Evolutionary conservation across 257 asterid species (phyloP).

Genomic region (Cordia subcordata): DNA sequence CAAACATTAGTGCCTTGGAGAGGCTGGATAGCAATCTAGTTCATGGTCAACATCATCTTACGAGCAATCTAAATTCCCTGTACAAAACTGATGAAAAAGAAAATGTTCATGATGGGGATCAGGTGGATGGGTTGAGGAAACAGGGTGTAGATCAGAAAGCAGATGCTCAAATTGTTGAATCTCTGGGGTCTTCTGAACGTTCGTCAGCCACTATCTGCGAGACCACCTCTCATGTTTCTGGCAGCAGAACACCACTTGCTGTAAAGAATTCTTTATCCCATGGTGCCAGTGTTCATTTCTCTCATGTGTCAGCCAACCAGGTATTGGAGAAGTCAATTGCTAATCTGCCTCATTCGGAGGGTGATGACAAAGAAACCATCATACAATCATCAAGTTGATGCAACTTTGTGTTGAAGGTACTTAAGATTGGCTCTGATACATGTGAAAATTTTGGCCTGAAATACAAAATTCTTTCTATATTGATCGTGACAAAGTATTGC

Average conservation of each 20-base stretch:
- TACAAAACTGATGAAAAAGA: background rate
- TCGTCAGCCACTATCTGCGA: background rate
- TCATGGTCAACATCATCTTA: background rate
- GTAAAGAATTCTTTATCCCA: too few relatives aligned
- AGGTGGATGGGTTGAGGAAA: background rate
- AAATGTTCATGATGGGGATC: background rate
- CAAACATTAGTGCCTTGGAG: too few relatives aligned
- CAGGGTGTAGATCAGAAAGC: background rate
- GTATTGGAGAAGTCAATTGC: background rate
- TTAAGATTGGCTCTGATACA: too few relatives aligned
- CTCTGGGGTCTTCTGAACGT: background rate
- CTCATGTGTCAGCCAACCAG: too few relatives aligned
- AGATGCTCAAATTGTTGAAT: background rate
- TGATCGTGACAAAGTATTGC: background rate
- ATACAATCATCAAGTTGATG: background rate
- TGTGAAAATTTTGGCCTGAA: too few relatives aligned
- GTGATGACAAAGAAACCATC: background rate
- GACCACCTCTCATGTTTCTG: background rate
- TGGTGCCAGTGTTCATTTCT: too few relatives aligned
- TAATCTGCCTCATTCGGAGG: conserved; percentile 1
- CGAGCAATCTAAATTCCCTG: background rate
- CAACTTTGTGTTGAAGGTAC: background rate
- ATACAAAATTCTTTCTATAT: too few relatives aligned
- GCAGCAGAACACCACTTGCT: background rate
- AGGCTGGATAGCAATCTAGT: too few relatives aligned